These are phyloP conservation scores for Alternaria ethzedia DNA, from an alignment of 2,329 filamentous ascomycete genomes.

Conservation along the genomic window DNA sequence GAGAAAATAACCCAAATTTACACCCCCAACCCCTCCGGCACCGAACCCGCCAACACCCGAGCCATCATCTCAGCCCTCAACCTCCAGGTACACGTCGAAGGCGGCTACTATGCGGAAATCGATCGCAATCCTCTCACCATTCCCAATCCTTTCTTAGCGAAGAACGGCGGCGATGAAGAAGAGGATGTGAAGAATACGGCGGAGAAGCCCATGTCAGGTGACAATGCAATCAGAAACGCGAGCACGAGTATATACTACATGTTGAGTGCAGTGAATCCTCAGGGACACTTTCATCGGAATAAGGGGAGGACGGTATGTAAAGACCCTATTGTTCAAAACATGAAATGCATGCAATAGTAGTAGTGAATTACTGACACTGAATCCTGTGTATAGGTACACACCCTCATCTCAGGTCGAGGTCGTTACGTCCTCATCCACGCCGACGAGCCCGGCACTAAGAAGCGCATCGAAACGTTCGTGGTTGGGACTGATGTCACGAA, in stretches of 20 bases:
- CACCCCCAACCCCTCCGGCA: background rate
- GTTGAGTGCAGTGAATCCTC: conserved; percentile 61
- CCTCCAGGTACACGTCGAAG: conserved; percentile 55
- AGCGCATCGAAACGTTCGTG: conserved; percentile 67
- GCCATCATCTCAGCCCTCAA: conserved; percentile 42
- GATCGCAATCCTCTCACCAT: conserved; percentile 55
- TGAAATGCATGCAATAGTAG: background rate
- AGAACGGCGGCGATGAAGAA: conserved; percentile 1
- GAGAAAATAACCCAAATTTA: background rate
- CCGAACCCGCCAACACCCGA: conserved; percentile 19
- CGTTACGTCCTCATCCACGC: conserved; percentile 69
- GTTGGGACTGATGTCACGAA: conserved; percentile 64
- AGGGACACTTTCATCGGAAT: conserved; percentile 70
- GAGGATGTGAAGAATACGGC: conserved; percentile 25
- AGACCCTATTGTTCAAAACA: rapidly evolving
- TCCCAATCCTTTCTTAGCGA: conserved; percentile 59
- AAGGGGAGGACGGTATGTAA: conserved; percentile 58
- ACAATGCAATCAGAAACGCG: conserved; percentile 57
- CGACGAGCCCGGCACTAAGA: conserved; percentile 57
- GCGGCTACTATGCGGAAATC: conserved; percentile 59
- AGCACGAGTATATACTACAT: conserved; percentile 71
- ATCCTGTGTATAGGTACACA: conserved; percentile 56
- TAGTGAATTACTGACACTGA: background rate
- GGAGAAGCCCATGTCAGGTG: conserved; percentile 46
- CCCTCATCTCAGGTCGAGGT: conserved; percentile 67